These are phyloP conservation scores for Diplodia corticola DNA, from an alignment of 2,329 filamentous ascomycete genomes.

Conservation along the genomic window DNA sequence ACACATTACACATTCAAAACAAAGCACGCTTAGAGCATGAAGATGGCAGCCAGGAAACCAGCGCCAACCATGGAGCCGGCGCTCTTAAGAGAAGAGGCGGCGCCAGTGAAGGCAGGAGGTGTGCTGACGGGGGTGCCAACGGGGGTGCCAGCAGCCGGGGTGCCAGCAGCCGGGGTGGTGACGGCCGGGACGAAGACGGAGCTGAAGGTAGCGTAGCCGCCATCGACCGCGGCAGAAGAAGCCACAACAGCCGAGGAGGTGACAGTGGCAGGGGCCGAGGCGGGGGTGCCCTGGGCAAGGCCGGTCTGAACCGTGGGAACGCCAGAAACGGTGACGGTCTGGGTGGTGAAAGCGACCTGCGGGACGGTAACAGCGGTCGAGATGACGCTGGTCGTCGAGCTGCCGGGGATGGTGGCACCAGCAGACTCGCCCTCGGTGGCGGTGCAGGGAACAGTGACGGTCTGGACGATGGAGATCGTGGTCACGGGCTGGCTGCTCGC, in stretches of 20 bases:
- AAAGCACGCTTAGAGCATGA: conserved; percentile 14
- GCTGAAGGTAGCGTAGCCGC: conserved; percentile 29
- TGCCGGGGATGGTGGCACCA: conserved; percentile 33
- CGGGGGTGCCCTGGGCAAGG: conserved; percentile 38
- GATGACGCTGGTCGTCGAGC: conserved; percentile 34
- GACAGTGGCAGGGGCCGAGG: conserved; percentile 32
- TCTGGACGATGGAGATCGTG: conserved; percentile 44
- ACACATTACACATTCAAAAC: conserved; percentile 21
- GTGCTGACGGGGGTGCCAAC: conserved; percentile 27
- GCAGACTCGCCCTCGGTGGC: conserved; percentile 35
- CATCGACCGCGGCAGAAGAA: background rate
- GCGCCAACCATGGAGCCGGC: conserved; percentile 14
- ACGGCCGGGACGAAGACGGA: conserved; percentile 28
- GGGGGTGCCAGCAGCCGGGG: conserved; percentile 29
- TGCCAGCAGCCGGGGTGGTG: conserved; percentile 25
- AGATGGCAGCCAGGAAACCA: conserved; percentile 17
- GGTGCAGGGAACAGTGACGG: conserved; percentile 39
- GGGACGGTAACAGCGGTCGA: conserved; percentile 49
- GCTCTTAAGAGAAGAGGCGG: conserved; percentile 29
- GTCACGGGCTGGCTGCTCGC: conserved; percentile 33
- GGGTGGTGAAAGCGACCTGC: conserved; percentile 47
- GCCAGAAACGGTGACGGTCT: conserved; percentile 33
- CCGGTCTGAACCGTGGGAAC: conserved; percentile 36
- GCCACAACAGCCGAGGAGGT: conserved; percentile 7
- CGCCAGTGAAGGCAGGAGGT: conserved; percentile 37